Conservation (phyloP, 75 land plant genomes). For the Pseudotsuga menziesii region DNA sequence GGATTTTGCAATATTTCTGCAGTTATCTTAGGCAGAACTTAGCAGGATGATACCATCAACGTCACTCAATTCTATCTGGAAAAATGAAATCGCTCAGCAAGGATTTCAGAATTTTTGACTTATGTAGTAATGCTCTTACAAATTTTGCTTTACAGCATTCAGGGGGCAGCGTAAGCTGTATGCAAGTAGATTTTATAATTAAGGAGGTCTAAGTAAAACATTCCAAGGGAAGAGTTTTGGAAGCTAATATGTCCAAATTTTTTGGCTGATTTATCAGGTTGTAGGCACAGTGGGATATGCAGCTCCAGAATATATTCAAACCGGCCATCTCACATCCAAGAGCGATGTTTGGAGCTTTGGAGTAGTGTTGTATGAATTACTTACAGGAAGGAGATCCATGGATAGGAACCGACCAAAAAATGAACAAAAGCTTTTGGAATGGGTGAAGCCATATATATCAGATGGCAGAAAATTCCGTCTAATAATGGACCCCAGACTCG, state of each 20-base stretch:
- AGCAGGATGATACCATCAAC: neutral
- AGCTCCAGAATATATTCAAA: constrained; percentile 91
- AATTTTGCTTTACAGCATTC: neutral
- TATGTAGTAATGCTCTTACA: neutral
- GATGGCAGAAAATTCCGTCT: constrained; percentile 45
- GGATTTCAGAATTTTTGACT: neutral
- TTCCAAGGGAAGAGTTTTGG: neutral
- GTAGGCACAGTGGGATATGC: constrained; percentile 91
- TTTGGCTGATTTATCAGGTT: constrained; percentile 42
- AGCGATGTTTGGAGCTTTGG: constrained; percentile 95
- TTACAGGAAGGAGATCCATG: constrained; percentile 74
- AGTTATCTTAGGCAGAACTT: neutral
- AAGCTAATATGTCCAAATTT: neutral
- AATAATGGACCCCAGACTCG: constrained; percentile 73
- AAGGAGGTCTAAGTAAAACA: neutral
- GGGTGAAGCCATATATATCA: constrained; percentile 70
- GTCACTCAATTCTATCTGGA: neutral
- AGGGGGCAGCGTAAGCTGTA: neutral
- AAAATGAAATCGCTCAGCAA: neutral
- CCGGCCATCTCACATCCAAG: constrained; percentile 81
- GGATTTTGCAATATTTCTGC: neutral
- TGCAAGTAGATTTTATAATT: neutral
- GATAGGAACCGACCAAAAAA: constrained; percentile 67
- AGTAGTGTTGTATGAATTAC: constrained; percentile 77
- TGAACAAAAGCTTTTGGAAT: constrained; percentile 76